Evolutionary conservation across 768 basidiomycete genomes (phyloP).

Genomic region (Dentipellis fragilis): DNA sequence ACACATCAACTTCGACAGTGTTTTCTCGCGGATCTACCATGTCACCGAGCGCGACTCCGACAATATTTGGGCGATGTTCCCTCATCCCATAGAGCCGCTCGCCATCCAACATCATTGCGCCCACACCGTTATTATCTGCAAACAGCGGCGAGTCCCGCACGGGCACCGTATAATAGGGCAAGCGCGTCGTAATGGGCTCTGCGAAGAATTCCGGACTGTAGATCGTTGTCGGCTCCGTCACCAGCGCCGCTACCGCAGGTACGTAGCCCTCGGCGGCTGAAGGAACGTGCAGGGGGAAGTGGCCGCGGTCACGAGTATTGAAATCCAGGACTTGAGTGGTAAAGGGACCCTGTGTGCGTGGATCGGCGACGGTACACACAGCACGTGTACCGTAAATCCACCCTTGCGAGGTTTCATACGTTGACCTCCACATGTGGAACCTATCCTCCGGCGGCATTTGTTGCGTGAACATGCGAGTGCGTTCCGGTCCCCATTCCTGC

Average conservation of each 20-base stretch:
- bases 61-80: not conserved
- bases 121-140: too few relatives aligned
- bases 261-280: not conserved
- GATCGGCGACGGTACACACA: too few relatives aligned
- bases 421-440: too few relatives aligned
- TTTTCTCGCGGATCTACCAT: not conserved
- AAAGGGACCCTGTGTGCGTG: too few relatives aligned
- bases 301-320: too few relatives aligned
- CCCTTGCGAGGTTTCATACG: too few relatives aligned
- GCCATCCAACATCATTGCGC: not conserved
- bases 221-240: not conserved
- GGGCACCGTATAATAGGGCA: not conserved
- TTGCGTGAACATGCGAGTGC: not conserved
- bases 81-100: not conserved
- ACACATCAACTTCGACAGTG: not conserved
- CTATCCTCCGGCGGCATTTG: too few relatives aligned
- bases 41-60: not conserved
- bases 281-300: not conserved
- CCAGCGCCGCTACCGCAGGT: not conserved
- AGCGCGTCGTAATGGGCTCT: not conserved
- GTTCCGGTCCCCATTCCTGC: not conserved
- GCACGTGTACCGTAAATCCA: too few relatives aligned
- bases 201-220: not conserved
- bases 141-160: not conserved
- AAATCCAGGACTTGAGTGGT: not conserved